A percentile compares a stretch with the other conserved stretches of the same genome.
Conservation (phyloP, 331 rosid genomes). For the Saraca asoca region DNA sequence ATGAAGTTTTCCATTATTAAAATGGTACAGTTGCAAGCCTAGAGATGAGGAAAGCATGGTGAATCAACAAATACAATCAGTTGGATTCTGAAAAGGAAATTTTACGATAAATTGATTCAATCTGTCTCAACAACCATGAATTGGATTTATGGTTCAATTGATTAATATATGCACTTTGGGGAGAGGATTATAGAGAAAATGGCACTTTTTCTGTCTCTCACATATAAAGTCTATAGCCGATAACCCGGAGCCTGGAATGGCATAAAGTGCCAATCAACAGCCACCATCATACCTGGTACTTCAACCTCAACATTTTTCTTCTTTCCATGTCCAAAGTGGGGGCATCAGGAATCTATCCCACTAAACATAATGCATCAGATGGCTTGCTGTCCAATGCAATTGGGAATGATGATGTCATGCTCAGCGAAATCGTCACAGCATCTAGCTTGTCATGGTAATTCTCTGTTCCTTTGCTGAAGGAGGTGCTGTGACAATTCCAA, state of each 20-base stretch:
- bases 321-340: conserved; percentile 4
- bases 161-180: neutral
- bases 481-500: conserved; percentile 25
- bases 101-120: neutral
- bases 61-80: neutral
- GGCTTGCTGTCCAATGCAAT: conserved; percentile 20
- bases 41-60: too few relatives aligned
- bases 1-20: too few relatives aligned
- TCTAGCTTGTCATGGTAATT: conserved; percentile 35
- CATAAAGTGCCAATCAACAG: conserved; percentile 1
- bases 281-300: conserved; percentile 9
- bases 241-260: conserved; percentile 22
- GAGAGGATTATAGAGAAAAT: conserved; percentile 2
- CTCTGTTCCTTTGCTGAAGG: conserved; percentile 24
- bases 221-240: conserved; percentile 11
- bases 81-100: neutral
- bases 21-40: too few relatives aligned
- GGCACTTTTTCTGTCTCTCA: neutral
- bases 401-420: conserved; percentile 10
- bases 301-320: conserved; percentile 24
- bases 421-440: conserved; percentile 25
- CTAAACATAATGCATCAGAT: conserved; percentile 2
- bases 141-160: conserved; percentile 20
- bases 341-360: conserved; percentile 9
- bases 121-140: conserved; percentile 7